Evolutionary conservation across 495 filamentous ascomycete species (phyloP).

Genomic region (Viridothelium virens): DNA sequence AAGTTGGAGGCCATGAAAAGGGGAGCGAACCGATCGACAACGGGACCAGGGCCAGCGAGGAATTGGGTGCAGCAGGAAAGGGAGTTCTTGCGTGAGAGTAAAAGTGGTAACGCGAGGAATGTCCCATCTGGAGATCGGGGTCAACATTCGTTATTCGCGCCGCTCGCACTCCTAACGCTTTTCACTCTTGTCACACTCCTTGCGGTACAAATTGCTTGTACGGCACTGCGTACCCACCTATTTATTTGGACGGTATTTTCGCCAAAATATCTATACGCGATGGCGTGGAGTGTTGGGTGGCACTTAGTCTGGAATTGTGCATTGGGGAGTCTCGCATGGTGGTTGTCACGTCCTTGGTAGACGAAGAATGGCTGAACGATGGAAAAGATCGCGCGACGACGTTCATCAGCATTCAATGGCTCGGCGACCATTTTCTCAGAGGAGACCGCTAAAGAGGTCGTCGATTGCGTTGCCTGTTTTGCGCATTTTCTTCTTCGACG

Average conservation of each 20-base stretch:
- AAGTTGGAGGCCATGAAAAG: slow-evolving; percentile 12
- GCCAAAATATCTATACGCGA: slow-evolving; percentile 87
- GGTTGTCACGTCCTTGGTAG: slow-evolving; percentile 29
- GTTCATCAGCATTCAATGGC: neutral
- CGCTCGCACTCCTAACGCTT: slow-evolving; percentile 49
- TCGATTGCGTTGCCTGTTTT: slow-evolving; percentile 54
- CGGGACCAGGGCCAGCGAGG: neutral
- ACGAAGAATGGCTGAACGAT: slow-evolving; percentile 8
- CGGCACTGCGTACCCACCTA: slow-evolving; percentile 72
- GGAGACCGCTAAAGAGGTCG: slow-evolving; percentile 51
- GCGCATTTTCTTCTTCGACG: slow-evolving; percentile 38
- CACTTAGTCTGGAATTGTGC: slow-evolving; percentile 65
- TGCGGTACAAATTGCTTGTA: slow-evolving; percentile 84
- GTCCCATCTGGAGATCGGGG: neutral
- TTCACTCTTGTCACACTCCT: slow-evolving; percentile 53
- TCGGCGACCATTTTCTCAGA: slow-evolving; percentile 27
- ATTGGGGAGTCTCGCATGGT: slow-evolving; percentile 49
- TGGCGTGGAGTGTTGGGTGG: slow-evolving; percentile 77
- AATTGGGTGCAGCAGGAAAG: slow-evolving; percentile 24
- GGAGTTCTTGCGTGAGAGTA: slow-evolving; percentile 11
- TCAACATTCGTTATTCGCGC: neutral
- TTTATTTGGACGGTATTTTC: slow-evolving; percentile 99
- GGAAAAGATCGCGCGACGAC: neutral
- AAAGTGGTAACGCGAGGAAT: neutral
- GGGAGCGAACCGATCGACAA: neutral